These are phyloP conservation scores for Rhododendron mucronatum DNA, from an alignment of 148 eudicot species.

Conservation along the genomic window DNA sequence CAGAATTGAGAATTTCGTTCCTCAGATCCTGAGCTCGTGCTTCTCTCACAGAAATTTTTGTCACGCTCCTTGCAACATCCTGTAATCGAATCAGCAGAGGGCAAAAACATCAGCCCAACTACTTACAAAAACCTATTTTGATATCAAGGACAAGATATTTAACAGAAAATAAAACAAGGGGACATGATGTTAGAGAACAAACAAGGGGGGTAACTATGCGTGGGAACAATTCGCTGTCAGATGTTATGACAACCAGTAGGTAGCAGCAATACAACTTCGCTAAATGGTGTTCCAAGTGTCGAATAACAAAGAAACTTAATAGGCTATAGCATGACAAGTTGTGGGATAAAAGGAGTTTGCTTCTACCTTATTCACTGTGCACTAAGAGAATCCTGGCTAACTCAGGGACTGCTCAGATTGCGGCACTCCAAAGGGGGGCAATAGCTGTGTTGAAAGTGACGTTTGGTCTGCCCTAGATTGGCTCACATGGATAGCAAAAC, in stretches of 20 bases:
- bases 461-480: background rate
- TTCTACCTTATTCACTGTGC: background rate
- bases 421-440: background rate
- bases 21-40: conserved; percentile 89
- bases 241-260: background rate
- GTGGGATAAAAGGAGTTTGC: background rate
- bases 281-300: background rate
- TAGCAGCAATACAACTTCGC: background rate
- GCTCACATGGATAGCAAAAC: background rate
- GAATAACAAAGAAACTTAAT: background rate
- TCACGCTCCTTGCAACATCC: conserved; percentile 93
- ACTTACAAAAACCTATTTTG: background rate
- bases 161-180: background rate
- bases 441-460: background rate
- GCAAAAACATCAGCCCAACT: background rate
- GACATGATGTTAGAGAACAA: background rate
- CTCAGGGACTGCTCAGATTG: background rate
- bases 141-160: background rate
- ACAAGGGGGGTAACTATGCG: background rate
- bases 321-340: background rate
- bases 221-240: background rate
- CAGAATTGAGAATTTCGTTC: conserved; percentile 87
- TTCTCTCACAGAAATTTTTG: conserved; percentile 79
- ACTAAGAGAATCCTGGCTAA: background rate
- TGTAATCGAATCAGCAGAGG: conserved; percentile 24